Conservation (phyloP, 139 green algal species). For the Pleodorina starrii region DNA sequence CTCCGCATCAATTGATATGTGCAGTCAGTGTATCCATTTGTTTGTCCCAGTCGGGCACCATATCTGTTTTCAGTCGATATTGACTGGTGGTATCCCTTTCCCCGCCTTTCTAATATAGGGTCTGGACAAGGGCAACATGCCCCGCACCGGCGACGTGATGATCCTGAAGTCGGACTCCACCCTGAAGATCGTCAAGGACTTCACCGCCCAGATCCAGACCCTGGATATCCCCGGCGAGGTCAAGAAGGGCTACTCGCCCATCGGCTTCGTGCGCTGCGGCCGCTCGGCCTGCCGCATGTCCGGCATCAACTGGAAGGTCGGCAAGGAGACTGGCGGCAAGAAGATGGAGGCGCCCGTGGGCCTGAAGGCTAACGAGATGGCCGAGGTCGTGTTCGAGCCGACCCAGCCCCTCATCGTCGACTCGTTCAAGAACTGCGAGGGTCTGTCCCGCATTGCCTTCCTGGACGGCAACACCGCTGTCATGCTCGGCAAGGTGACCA, state of each 20-base stretch:
- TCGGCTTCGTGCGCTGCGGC: constrained; percentile 93
- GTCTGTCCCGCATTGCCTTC: constrained; percentile 94
- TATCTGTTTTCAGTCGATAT: too few relatives aligned
- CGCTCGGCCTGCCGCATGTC: constrained; percentile 90
- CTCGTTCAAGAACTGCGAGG: constrained; percentile 94
- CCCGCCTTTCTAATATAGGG: too few relatives aligned
- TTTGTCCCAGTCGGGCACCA: too few relatives aligned
- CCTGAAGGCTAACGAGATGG: constrained; percentile 96
- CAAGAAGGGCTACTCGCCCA: constrained; percentile 93
- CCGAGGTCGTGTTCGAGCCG: constrained; percentile 90
- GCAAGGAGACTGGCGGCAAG: constrained; percentile 96
- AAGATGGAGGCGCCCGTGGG: constrained; percentile 89
- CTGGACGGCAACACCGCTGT: constrained; percentile 95
- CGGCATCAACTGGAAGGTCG: constrained; percentile 93
- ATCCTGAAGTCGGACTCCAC: constrained; percentile 92
- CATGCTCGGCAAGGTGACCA: constrained; percentile 93
- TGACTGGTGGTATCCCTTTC: too few relatives aligned
- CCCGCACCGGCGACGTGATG: constrained; percentile 93
- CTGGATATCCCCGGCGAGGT: constrained; percentile 94
- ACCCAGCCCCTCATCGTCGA: constrained; percentile 91
- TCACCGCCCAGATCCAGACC: constrained; percentile 94
- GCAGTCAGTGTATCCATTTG: too few relatives aligned
- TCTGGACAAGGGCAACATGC: constrained; percentile 95
- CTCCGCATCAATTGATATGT: too few relatives aligned
- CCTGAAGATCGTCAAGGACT: constrained; percentile 86